Base-by-base conservation (phyloP, 2,329 filamentous ascomycete genomes). In the Phyllachora maydis region DNA sequence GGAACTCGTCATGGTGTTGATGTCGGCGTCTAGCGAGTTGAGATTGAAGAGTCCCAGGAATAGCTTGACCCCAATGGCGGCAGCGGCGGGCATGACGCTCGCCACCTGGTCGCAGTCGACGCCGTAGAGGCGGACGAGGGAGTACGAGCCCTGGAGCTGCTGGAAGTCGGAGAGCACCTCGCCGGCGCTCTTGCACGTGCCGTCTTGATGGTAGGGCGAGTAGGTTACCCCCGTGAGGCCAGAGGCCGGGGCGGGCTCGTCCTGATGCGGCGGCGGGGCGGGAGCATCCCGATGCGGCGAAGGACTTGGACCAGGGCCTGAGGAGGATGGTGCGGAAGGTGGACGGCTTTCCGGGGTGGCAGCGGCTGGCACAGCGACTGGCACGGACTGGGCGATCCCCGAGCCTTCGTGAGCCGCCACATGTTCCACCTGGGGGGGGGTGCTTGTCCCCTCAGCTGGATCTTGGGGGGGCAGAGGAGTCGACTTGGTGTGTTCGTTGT, bases 1-100 rank as follows among this genome's bases (percentile, higher is more conserved):
- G 9, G 60, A 66, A 4, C 53, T 42, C 26, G 68, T 59, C 30
- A 90, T 67, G 15, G 49, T 54, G 7, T 56, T 34, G n/a, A 77
- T 54, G 28, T 77, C 67, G 2, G 48, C 31, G 9, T 52, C 43
- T 10, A 76, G 52, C 6, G 57, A 42, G 19, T 49, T 45, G 28
- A 78, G 57, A 32, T 77, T 54, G 46, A 63, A 85, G 29, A 88
- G 57, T 25, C 79, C 82, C 8, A 73, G 59, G 45, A 90, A 76
- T 16, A 91, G 49, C 43, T 70, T 71, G 42, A 78, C 60, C 22
- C 59, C 59, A 35, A 66, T 58, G n/a, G 56, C 45, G 35, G 65
- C 65, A 18, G 70, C 73, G 6, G 71, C 70, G 8, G 55, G 46
- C 16, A 74, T 50, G 11, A 75, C 63, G 9, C 56, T 64, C 3